Percentiles rank a stretch among this genome's conserved stretches.
These are phyloP conservation scores for Hydnum rufescens DNA, from an alignment of 768 basidiomycete species.

Conservation along the genomic window DNA sequence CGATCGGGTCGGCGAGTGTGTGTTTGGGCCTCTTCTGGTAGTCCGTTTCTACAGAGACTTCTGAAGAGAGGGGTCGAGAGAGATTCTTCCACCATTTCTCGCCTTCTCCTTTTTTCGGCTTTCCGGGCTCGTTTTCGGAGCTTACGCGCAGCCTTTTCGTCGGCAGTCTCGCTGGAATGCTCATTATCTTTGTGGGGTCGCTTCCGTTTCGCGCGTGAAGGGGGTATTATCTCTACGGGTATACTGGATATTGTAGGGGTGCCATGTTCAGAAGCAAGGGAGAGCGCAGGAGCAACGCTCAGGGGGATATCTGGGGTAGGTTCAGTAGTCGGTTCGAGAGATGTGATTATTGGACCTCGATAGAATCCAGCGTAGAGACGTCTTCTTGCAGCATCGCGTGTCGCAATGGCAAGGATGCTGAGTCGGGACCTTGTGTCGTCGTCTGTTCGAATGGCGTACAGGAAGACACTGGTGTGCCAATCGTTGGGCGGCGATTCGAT, in stretches of 20 bases:
- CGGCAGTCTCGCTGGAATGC: background rate
- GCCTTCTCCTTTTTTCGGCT: background rate
- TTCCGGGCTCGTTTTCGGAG: background rate
- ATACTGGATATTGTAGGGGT: background rate
- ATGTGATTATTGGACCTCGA: slow-evolving; percentile 58
- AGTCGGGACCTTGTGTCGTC: slow-evolving; percentile 24
- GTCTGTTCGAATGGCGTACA: background rate
- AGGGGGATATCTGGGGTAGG: background rate
- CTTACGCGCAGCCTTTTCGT: background rate
- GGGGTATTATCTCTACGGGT: background rate
- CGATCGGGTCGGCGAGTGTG: no score
- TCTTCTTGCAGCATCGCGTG: slow-evolving; percentile 56
- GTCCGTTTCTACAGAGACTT: no score
- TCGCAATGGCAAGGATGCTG: slow-evolving; percentile 42
- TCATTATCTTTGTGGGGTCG: background rate
- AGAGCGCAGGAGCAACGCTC: background rate
- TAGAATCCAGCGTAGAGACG: slow-evolving; percentile 67
- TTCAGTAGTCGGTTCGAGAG: slow-evolving; percentile 2
- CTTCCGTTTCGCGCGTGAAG: background rate
- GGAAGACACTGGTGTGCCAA: slow-evolving; percentile 23
- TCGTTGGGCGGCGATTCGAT: slow-evolving; percentile 42
- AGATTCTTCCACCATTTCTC: no score
- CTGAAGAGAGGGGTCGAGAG: no score
- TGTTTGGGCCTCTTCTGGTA: no score
- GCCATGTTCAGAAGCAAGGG: background rate